phyloP scores from a whole-genome alignment of 345 rosid species.

The Rhodomyrtus tomentosa region DNA sequence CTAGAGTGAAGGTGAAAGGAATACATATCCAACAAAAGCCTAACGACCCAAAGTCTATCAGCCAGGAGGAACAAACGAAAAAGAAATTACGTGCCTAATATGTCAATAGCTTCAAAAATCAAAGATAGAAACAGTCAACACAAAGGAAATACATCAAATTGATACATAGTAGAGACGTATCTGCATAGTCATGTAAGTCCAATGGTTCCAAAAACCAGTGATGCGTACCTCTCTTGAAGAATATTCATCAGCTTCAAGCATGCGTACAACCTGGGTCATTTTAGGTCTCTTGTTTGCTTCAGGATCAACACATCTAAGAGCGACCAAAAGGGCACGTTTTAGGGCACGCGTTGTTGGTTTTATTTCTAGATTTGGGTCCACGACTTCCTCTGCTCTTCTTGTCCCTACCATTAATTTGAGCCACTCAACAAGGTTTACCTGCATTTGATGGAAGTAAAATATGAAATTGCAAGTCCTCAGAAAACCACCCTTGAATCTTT shows the following conservation, averaged over 20 bases:
- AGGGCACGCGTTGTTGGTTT: constrained; percentile 61
- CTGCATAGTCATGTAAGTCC: neutral
- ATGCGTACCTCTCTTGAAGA: constrained; percentile 73
- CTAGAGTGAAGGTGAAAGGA: neutral
- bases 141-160: neutral
- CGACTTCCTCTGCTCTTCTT: constrained; percentile 89
- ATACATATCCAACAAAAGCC: neutral
- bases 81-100: neutral
- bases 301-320: constrained; percentile 83
- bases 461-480: neutral
- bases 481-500: neutral
- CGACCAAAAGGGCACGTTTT: constrained; percentile 69
- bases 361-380: constrained; percentile 63
- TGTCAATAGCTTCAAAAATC: neutral
- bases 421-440: constrained; percentile 98
- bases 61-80: neutral
- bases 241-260: constrained; percentile 89
- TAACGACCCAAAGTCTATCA: neutral
- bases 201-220: neutral
- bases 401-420: constrained; percentile 91
- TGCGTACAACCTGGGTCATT: constrained; percentile 81
- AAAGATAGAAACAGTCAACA: neutral
- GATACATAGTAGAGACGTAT: neutral
- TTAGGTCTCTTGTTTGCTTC: constrained; percentile 82
- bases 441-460: neutral